Evolutionary conservation across 768 basidiomycete species (phyloP), one percentile per base, ranked within the genome.

Genomic region (Hydnomerulius pinastri): DNA sequence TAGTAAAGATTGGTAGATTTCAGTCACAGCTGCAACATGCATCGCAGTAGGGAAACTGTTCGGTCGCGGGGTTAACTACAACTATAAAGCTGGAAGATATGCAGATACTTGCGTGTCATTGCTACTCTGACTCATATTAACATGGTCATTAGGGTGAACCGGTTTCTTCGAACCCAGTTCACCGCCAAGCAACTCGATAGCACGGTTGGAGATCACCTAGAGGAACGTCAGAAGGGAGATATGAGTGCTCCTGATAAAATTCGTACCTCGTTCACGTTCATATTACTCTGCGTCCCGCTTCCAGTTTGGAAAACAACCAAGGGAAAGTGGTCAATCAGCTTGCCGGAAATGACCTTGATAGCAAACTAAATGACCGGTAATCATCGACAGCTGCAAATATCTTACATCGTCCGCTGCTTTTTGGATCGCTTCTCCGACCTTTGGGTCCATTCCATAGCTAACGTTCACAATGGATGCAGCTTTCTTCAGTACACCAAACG

Each of bases 231-330:
- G 44, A 30, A 50, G 6, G 18, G 29, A 23, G 12, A 7, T 11
- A 7, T 37, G 29, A 25, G 18, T 1, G 4, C 30, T 18, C 25
- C 38, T 28, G 21, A 23, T 32, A 44, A 10, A n/a, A 2, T 15
- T 47, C 69, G 20, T 35, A 88, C 92, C 82, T 99, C 97, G 68
- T 99, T 99, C 53, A 83, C 92, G 70, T 92, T 99, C 97, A 99
- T 99, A 77, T 99, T 99, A 65, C 90, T 95, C 71, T 99, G 97
- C 2, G 97, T 99, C 17, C 97, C 97, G 48, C 92, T 95, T 52
- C 97, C 97, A 20, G 97, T 99, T 72, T 99, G 97, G 82, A 98
- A 99, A 35, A 99, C 95, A 30, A 99, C 97, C 32, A 99, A 77
- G 21, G 97, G 97, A 75, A 99, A 99, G 72, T 99, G 90, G 58